A percentile compares a stretch with the other conserved stretches of the same genome.
Conservation (phyloP, 257 asterid species). For the Solanum microdontum region DNA sequence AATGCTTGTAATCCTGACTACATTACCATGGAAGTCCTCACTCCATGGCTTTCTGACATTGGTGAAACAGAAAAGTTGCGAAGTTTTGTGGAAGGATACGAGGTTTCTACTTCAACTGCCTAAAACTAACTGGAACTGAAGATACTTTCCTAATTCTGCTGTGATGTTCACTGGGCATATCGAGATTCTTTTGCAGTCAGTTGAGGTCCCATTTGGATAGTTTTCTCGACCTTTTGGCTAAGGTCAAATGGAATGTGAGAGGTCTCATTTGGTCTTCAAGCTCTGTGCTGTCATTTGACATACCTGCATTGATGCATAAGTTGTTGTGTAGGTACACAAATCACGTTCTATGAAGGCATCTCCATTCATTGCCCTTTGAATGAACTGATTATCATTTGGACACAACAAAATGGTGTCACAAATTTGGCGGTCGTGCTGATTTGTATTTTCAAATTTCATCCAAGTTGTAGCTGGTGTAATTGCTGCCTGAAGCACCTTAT, state of each 20-base stretch:
- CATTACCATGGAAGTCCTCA: slow-evolving; percentile 69
- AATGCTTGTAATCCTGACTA: slow-evolving; percentile 62
- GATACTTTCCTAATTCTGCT: background rate
- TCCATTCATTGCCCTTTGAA: background rate
- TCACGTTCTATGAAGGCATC: background rate
- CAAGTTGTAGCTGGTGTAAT: background rate
- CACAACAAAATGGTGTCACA: background rate
- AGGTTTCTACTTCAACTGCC: slow-evolving; percentile 28
- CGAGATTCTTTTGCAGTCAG: background rate
- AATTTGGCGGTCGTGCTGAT: background rate
- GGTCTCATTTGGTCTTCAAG: background rate
- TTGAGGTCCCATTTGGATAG: background rate
- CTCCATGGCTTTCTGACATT: slow-evolving; percentile 61
- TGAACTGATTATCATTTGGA: background rate
- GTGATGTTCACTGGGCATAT: background rate
- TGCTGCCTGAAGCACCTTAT: background rate
- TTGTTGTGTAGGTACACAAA: background rate
- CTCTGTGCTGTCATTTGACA: background rate
- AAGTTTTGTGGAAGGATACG: slow-evolving; percentile 37
- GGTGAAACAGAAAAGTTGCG: slow-evolving; percentile 51
- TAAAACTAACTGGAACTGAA: background rate
- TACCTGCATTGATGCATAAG: background rate
- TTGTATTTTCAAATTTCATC: background rate
- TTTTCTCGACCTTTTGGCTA: background rate
- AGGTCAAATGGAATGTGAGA: background rate